These are phyloP conservation scores for Fonsecaea pugnacius DNA, from an alignment of 2,329 filamentous ascomycete genomes.

Conservation along the genomic window DNA sequence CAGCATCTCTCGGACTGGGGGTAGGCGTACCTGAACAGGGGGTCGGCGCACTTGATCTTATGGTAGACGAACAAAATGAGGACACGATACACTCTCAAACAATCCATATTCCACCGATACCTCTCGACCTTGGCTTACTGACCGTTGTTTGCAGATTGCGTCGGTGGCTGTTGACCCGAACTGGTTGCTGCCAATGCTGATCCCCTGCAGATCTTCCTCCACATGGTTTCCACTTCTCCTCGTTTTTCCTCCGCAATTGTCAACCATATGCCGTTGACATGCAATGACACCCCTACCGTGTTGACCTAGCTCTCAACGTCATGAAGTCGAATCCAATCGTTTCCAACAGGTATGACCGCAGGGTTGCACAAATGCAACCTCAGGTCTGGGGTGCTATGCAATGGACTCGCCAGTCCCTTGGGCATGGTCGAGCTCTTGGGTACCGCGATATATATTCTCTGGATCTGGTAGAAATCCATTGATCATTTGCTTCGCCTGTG, in stretches of 20 bases:
- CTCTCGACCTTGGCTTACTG: slow-evolving; percentile 2
- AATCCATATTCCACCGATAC: not conserved
- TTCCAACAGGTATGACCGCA: not conserved
- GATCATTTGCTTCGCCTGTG: not conserved
- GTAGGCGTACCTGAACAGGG: not conserved
- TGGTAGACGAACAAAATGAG: slow-evolving; percentile 10
- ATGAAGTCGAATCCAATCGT: slow-evolving; percentile 12
- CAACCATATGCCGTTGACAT: not conserved
- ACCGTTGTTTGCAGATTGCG: not conserved
- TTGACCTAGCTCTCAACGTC: slow-evolving; percentile 11
- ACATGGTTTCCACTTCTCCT: slow-evolving; percentile 8
- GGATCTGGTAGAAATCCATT: not conserved
- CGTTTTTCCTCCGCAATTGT: slow-evolving; percentile 14
- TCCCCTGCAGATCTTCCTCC: slow-evolving; percentile 13
- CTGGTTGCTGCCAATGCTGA: not conserved
- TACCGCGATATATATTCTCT: not conserved
- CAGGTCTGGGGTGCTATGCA: not conserved
- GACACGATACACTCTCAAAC: not conserved
- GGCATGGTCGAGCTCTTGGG: not conserved
- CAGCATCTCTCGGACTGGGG: slow-evolving; percentile 23
- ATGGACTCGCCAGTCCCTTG: not conserved
- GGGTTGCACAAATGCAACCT: slow-evolving; percentile 13
- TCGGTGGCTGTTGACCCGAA: slow-evolving; percentile 16
- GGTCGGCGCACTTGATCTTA: not conserved
- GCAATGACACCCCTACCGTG: not conserved